Evolutionary conservation across 176 grass and related monocot species (phyloP), one percentile per base, ranked within the genome.

Genomic region (Phyllostachys edulis): DNA sequence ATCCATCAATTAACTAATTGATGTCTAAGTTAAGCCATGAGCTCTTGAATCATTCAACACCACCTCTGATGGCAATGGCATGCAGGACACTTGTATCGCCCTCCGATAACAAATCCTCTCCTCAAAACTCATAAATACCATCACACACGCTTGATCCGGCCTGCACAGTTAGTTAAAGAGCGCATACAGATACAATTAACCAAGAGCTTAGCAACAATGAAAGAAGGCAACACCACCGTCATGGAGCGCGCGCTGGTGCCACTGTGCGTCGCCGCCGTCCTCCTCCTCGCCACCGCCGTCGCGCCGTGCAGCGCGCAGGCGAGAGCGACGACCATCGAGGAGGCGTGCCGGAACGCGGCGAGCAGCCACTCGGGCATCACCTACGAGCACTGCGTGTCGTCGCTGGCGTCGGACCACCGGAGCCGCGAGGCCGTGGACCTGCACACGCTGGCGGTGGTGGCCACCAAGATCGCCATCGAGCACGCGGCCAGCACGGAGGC

Each of bases 401-500:
- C 85, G 49, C 89, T 90, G 8, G 17, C 65, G 15, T 60, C 67
- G 15, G 89, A 84, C 80, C 17, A 1, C 0, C 60, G 85, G 15
- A 79, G 68, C 68, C 60, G 67, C 7, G 73, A 81, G 6, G 84
- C 75, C 5, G 60, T 4, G 38, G 84, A 84, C 75, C 75, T 87
- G 24, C 68, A 87, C 60, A 39, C 29, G 0, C 80, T 90, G 36
- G 89, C 89, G 6, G 50, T 66, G 67, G 46, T 59, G 59, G 84
- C 89, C 16, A 50, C 84, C 9, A 54, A 64, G 74, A 55, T 87
- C 4, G 89, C 89, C 1, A 65, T 83, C 67, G 84, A 90, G 37
- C 89, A 87, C 80, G 79, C 79, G 49, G 29, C 89, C 16, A 39
- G 60, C 27, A 90, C 84, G 55, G 84, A 87, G 84, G 79, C 89